A percentile compares a stretch with the other conserved stretches of the same genome.
Evolutionary conservation across 805 yeast species (phyloP).

Genomic region (Saccharomycopsis fibuligera): DNA sequence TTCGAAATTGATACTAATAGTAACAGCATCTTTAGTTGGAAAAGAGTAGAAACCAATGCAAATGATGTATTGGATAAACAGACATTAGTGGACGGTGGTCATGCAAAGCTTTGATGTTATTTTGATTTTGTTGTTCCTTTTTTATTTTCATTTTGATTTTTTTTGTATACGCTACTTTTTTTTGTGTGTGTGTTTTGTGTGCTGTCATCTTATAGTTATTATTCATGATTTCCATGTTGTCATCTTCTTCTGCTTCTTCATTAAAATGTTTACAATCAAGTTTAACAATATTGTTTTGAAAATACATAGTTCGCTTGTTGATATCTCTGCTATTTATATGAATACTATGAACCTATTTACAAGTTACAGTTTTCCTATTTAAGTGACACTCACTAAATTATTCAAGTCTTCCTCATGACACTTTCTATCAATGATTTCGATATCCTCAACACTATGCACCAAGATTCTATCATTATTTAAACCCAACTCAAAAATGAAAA

Average conservation of each 20-base stretch:
- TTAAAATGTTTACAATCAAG: no score
- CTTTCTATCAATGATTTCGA: constrained; percentile 49
- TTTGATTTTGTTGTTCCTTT: neutral
- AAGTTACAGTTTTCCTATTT: no score
- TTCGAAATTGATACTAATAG: constrained; percentile 55
- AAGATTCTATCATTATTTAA: constrained; percentile 45
- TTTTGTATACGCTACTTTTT: neutral
- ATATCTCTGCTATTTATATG: no score
- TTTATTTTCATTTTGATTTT: neutral
- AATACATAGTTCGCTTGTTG: no score
- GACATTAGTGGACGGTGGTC: constrained; percentile 41
- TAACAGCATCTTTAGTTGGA: constrained; percentile 55
- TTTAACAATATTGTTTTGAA: no score
- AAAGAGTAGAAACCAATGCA: constrained; percentile 57
- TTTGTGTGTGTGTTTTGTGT: neutral
- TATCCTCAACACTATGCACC: constrained; percentile 63
- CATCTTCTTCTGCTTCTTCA: no score
- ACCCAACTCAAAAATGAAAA: constrained; percentile 61
- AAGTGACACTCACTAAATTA: constrained; percentile 5
- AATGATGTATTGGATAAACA: constrained; percentile 44
- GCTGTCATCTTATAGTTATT: neutral
- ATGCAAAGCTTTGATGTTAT: constrained; percentile 22
- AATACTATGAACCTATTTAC: no score
- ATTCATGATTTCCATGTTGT: no score
- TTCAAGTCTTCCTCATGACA: constrained; percentile 2